Percentiles rank a stretch among this genome's conserved stretches.
phyloP scores from a whole-genome alignment of 2,329 filamentous ascomycete genomes.

The Alternaria alternata region DNA sequence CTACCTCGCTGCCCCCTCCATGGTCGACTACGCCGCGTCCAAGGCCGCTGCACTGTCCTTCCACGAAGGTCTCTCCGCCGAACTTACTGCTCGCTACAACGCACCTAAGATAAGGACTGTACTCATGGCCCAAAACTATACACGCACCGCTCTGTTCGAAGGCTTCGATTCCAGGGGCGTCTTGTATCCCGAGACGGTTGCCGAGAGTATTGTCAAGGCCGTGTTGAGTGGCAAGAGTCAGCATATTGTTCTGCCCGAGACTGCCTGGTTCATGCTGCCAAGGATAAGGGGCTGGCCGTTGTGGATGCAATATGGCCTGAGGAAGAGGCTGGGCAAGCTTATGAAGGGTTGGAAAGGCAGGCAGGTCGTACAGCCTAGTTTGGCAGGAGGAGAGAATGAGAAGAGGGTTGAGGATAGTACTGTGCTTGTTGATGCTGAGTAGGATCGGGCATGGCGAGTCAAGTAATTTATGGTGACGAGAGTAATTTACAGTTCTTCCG shows the following conservation, averaged over 20 bases:
- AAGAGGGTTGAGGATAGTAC: conserved; percentile 37
- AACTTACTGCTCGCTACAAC: conserved; percentile 63
- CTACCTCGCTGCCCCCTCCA: conserved; percentile 66
- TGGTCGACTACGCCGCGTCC: conserved; percentile 72
- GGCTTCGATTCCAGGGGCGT: conserved; percentile 61
- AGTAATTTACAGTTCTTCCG: background rate
- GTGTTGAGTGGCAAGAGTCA: conserved; percentile 66
- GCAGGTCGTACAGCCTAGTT: conserved; percentile 50
- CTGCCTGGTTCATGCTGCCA: conserved; percentile 43
- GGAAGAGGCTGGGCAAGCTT: conserved; percentile 51
- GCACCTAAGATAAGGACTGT: conserved; percentile 72
- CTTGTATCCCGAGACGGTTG: conserved; percentile 69
- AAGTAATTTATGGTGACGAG: background rate
- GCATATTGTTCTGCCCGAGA: conserved; percentile 64
- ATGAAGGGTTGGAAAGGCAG: conserved; percentile 50
- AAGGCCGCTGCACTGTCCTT: conserved; percentile 73
- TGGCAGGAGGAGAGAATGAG: conserved; percentile 24
- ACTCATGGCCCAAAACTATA: conserved; percentile 70
- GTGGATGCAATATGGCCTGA: conserved; percentile 67
- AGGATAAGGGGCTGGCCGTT: conserved; percentile 63
- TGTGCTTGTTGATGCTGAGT: conserved; percentile 34
- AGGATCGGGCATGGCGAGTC: background rate
- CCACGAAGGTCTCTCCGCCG: conserved; percentile 66
- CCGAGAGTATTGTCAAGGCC: conserved; percentile 68
- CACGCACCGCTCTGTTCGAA: conserved; percentile 67